These are phyloP conservation scores for Lasiosphaeris hirsuta DNA, from an alignment of 495 filamentous ascomycete genomes.

Conservation along the genomic window DNA sequence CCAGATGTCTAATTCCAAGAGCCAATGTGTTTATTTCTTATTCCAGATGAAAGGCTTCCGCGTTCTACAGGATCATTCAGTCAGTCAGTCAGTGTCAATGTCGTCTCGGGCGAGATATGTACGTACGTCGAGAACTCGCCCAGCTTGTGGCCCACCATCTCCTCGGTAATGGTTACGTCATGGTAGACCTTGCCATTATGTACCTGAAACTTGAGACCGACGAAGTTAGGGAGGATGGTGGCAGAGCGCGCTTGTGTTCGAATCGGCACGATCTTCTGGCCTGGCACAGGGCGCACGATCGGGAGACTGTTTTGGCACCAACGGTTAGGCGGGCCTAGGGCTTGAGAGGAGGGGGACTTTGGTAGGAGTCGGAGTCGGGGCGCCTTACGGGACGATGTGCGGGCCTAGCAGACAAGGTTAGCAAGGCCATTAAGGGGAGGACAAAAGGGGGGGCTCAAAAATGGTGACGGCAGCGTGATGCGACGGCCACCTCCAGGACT, in stretches of 20 bases:
- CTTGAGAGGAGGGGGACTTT: background rate
- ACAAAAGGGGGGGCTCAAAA: background rate
- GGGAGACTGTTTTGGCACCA: conserved; percentile 49
- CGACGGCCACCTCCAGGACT: background rate
- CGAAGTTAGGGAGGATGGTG: conserved; percentile 94
- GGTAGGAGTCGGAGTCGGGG: background rate
- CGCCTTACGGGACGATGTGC: conserved; percentile 67
- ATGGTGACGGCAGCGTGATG: background rate
- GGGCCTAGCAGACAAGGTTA: conserved; percentile 46
- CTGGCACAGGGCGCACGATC: conserved; percentile 58
- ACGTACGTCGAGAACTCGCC: conserved; percentile 92
- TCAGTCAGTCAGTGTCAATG: conserved; percentile 6
- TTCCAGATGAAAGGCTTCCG: conserved; percentile 71
- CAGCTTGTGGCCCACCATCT: conserved; percentile 98
- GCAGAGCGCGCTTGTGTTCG: conserved; percentile 84
- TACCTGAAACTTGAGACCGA: conserved; percentile 87
- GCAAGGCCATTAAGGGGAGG: conserved; percentile 6
- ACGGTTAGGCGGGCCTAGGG: background rate
- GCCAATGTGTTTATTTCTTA: conserved; percentile 19
- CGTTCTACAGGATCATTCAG: conserved; percentile 56
- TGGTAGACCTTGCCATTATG: conserved; percentile 94
- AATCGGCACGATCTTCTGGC: conserved; percentile 66
- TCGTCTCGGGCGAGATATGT: background rate
- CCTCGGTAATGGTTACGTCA: conserved; percentile 85
- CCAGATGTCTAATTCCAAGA: background rate